Base-by-base conservation (phyloP, 257 asterid species). In the Nicotiana paniculata region DNA sequence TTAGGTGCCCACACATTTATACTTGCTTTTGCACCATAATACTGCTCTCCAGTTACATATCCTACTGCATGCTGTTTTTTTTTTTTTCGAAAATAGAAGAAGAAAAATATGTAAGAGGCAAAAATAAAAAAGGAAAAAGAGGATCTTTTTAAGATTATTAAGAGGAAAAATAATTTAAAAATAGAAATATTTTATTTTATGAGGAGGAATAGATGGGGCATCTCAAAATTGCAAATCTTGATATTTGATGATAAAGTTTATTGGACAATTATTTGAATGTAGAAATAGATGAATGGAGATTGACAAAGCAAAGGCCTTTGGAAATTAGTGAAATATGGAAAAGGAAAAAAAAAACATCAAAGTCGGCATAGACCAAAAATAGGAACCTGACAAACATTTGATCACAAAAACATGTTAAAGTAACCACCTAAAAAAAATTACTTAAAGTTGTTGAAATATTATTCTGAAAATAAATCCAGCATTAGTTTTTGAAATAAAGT, bases 11-110 rank as follows among this genome's bases (percentile, higher is more conserved):
- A 95, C 66, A 95, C 98, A 80, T 93, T 95, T 84, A 95, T 85
- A 66, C 96, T 95, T 79, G 96, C 98, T 86, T 95, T 95, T 83
- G 97, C 97, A 33, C 97, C 98, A 81, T 93, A 95, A 57, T 91
- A 95, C 76, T 88, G 86, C 35, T 89, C 92, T 82, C 98, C 97
- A 84, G 83, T 91, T 59, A 92, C 97, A 90, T 93, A 95, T 48
- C 98, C 98, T 55, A 95, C 97, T 2, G 98, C 98, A 88, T 95
- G 98, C 98, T 95, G 88, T 68, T n/a, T 35, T 43, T 43, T 0
- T 0, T 28, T 37, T 8, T 2, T 12, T 4, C 9, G 24, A 46
- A 13, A 74, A 17, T 18, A 18, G 3, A 35, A 37, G 18, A 21
- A 82, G 37, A 66, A 39, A 13, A 8, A 67, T 15, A 15, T 68